Evolutionary conservation across 1,139 yeast species (phyloP), one percentile per base, ranked within the genome.

Genomic region (Sugiyamaella japonica): DNA sequence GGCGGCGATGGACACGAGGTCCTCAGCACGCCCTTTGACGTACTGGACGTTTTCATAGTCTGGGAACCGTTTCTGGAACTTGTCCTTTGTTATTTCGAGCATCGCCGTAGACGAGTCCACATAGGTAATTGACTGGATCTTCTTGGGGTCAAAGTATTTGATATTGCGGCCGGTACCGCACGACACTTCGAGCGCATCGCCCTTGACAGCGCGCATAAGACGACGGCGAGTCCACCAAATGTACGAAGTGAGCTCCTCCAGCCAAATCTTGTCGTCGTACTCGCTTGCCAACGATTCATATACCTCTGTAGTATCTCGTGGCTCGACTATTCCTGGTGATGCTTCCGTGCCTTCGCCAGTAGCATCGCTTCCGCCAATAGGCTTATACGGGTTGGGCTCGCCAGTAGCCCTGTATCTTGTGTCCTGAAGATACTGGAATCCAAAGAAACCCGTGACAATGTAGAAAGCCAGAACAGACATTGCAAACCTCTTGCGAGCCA

Each of bases 131-230:
- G 96, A 86, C 44, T 79, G 77, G 44, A 91, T 75, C 25, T 75
- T 69, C 1, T 79, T 77, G 25, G 85, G 80, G 54, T 84, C 77
- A 61, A 90, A 73, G 68, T 86, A 90, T 48, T 86, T 84, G 57
- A 91, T 79, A 67, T 93, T 93, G 69, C 99, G 80, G 3, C 99
- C 99, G 0, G 99, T 93, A 54, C 99, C 99, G 67, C 96, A 89
- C 0, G 97, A 86, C 15, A 91, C 93, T 71, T 95, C 99, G 57
- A 93, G 74, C 1, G 90, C 97, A 67, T 90, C 97, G 29, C 98
- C 98, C 57, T 76, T 72, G 50, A 87, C 80, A 59, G 89, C 86
- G 48, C 78, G 80, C 89, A 88, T 86, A 48, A 89, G 73, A 88
- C 95, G 86, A 63, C 83, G 83, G 64, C 99, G 81, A 72, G 90